phyloP scores from a whole-genome alignment of 768 basidiomycete genomes.

The Rhizopogon sp. region DNA sequence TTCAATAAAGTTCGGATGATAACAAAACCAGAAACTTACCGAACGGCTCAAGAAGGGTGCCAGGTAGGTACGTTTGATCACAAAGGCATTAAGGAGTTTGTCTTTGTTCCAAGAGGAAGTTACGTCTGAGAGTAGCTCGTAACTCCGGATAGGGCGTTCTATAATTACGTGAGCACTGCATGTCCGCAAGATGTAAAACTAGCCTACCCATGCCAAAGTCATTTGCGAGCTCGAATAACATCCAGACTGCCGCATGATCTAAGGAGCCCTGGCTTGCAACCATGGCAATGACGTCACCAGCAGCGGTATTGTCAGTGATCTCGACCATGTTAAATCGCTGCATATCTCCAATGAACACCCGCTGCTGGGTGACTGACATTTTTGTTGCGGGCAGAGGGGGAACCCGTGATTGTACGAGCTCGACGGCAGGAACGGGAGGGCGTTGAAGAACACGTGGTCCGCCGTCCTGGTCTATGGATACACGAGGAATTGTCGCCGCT shows the following conservation, averaged over 20 bases:
- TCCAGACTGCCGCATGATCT: slow-evolving; percentile 69
- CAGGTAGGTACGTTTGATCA: slow-evolving; percentile 71
- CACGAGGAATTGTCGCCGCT: slow-evolving; percentile 12
- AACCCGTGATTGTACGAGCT: not conserved
- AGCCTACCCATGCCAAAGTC: slow-evolving; percentile 88
- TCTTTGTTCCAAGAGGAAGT: slow-evolving; percentile 86
- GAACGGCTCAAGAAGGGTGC: slow-evolving; percentile 53
- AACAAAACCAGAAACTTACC: slow-evolving; percentile 34
- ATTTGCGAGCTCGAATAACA: slow-evolving; percentile 85
- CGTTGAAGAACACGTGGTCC: slow-evolving; percentile 21
- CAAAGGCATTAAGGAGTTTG: slow-evolving; percentile 72
- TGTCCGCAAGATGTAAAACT: not conserved
- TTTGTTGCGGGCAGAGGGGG: slow-evolving; percentile 21
- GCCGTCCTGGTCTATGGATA: slow-evolving; percentile 18
- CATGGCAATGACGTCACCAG: slow-evolving; percentile 65
- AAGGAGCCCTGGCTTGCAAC: slow-evolving; percentile 66
- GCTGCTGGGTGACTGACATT: slow-evolving; percentile 48
- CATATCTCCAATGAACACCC: slow-evolving; percentile 73
- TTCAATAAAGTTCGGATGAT: slow-evolving; percentile 31
- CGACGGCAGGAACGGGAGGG: slow-evolving; percentile 28
- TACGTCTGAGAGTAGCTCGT: slow-evolving; percentile 76
- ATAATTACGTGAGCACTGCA: slow-evolving; percentile 11
- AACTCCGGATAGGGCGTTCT: slow-evolving; percentile 91
- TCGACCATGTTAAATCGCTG: slow-evolving; percentile 75
- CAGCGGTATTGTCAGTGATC: slow-evolving; percentile 59